Conservation (phyloP, 1,139 yeast species). For the Saccharomyces pastorianus region DNA sequence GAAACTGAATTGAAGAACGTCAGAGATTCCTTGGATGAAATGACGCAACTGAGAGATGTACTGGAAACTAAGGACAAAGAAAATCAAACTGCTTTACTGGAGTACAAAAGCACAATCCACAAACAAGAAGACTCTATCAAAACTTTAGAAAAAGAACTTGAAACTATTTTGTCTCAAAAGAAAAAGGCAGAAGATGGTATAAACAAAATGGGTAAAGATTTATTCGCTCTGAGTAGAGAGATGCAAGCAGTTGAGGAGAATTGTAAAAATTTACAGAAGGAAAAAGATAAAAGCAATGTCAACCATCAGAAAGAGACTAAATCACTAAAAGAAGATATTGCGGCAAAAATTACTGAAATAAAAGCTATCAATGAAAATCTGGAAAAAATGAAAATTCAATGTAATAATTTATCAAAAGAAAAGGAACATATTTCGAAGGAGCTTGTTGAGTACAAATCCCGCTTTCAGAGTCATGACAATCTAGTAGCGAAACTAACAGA, state of each 20-base stretch:
- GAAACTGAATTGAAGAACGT: slow-evolving; percentile 9
- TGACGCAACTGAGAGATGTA: slow-evolving; percentile 10
- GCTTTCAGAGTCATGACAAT: slow-evolving; percentile 23
- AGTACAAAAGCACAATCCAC: slow-evolving; percentile 5
- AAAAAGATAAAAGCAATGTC: slow-evolving; percentile 26
- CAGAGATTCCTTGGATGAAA: slow-evolving; percentile 6
- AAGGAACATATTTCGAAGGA: slow-evolving; percentile 18
- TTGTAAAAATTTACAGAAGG: slow-evolving; percentile 38
- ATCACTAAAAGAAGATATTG: slow-evolving; percentile 7
- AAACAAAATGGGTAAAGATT: slow-evolving; percentile 81
- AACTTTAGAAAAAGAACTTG: slow-evolving; percentile 16
- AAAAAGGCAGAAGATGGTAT: slow-evolving; percentile 78
- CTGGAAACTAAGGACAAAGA: slow-evolving; percentile 6
- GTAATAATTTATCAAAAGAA: slow-evolving; percentile 2
- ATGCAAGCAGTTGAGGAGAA: slow-evolving; percentile 46
- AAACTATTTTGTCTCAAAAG: slow-evolving; percentile 35
- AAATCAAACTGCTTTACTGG: slow-evolving; percentile 6
- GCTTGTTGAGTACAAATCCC: slow-evolving; percentile 23
- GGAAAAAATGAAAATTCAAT: slow-evolving; percentile 1
- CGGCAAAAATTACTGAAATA: slow-evolving; percentile 17
- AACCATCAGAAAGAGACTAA: slow-evolving; percentile 29
- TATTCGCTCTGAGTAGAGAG: slow-evolving; percentile 56
- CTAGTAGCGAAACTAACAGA: slow-evolving; percentile 33
- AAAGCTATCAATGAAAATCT: slow-evolving; percentile 11
- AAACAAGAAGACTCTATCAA: slow-evolving; percentile 10